These are phyloP conservation scores for Backusella psychrophila DNA, from an alignment of 192 early-diverging fungal species.

Conservation along the genomic window DNA sequence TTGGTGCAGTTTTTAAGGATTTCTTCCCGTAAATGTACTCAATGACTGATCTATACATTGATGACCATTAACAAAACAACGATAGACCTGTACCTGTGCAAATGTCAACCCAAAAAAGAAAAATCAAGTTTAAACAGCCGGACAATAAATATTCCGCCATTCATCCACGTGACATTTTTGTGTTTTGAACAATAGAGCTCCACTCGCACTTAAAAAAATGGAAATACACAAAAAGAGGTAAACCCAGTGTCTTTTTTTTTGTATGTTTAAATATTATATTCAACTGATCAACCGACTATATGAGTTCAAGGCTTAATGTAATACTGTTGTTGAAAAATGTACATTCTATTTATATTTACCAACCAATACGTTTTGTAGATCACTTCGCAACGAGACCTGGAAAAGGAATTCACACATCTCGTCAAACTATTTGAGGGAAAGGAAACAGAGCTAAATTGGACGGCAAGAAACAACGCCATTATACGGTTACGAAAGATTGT, in stretches of 20 bases:
- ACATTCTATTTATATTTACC: not conserved
- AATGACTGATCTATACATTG: too few species aligned
- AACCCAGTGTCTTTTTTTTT: not conserved
- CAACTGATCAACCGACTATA: not conserved
- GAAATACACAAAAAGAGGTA: not conserved
- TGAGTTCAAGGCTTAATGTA: not conserved
- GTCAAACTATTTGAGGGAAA: conserved; percentile 24
- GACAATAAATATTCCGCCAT: not conserved
- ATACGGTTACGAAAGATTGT: conserved; percentile 16
- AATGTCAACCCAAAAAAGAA: too few species aligned
- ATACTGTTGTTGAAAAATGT: not conserved
- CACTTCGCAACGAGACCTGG: conserved; percentile 14
- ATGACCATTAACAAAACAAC: too few species aligned
- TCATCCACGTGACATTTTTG: not conserved
- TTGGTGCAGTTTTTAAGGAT: too few species aligned
- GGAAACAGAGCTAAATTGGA: conserved; percentile 38
- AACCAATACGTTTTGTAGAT: not conserved
- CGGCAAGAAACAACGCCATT: conserved; percentile 22
- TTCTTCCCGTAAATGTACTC: too few species aligned
- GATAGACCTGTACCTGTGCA: too few species aligned
- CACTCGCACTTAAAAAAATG: not conserved
- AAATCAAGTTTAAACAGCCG: not conserved
- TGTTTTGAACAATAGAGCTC: not conserved
- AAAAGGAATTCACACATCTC: conserved; percentile 10
- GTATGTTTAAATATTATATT: not conserved